Base-by-base conservation (phyloP, 1,284 basidiomycete species). In the Ustilago shanxiensis region DNA sequence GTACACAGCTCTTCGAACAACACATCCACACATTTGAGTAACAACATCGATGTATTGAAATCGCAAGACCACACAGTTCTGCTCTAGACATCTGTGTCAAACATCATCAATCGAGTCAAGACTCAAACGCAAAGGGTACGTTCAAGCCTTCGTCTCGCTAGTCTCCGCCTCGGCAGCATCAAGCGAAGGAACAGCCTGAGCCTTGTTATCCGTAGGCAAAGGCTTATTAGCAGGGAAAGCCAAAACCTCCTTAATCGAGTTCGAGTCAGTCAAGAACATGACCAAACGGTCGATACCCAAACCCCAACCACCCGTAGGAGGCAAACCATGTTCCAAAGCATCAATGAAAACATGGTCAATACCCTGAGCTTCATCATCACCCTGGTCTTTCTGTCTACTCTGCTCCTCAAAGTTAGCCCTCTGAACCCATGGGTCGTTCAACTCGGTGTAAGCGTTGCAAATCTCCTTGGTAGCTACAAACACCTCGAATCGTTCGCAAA, bases 391-490 rank as follows among this genome's bases (percentile, higher is more conserved):
- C 88, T 99, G 96, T 82, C 91, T 90, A 63, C 90, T 89, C 90
- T 92, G 84, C 88, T 99, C 96, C 88, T 97, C 94, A 88, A 99
- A 99, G 81, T 95, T 91, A 83, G 95, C 89, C 26, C 95, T 90
- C 88, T 99, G 96, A 87, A 98, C 95, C 77, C 84, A 86, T 20
- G 84, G 85, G 53, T 86, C 85, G 80, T 86, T 86, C 89, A 99
- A 91, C 90, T 99, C 96, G 45, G 96, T 99, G 87, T 99, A 84
- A 7, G 83, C 82, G 53, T 84, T 85, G 72, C 79, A 83, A 87
- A 98, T 93, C 88, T 98, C 96, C 90, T 98, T 98, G 77, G 95
- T 95, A 56, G 95, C 97, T 89, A 99, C 91, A 89, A 99, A 99
- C 8, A 91, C 94, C 87, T 99, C 96, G 89, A 99, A 99, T 18